phyloP scores from a whole-genome alignment of 176 grass and related monocot genomes.

The Oryza rufipogon region DNA sequence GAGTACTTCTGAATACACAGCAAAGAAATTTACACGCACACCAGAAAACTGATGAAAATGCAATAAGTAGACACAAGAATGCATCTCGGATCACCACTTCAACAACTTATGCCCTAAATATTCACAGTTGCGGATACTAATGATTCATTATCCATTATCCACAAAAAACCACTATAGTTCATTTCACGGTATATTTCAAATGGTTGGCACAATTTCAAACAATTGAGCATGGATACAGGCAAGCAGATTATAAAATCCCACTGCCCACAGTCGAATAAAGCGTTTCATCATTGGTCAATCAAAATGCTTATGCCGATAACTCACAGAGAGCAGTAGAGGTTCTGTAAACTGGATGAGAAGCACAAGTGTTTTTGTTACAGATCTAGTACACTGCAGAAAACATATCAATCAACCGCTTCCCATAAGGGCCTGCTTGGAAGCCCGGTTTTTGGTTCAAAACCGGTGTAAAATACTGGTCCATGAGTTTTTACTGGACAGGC shows the following conservation, averaged over 20 bases:
- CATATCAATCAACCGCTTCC: not conserved
- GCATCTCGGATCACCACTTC: not conserved
- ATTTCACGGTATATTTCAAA: not conserved
- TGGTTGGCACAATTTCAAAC: not conserved
- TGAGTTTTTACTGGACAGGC: no score
- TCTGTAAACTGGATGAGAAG: not conserved
- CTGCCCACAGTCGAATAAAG: not conserved
- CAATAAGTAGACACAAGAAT: constrained; percentile 13
- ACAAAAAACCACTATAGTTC: not conserved
- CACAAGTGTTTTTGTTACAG: not conserved
- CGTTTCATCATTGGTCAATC: not conserved
- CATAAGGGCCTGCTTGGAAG: no score
- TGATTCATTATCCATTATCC: not conserved
- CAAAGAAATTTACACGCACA: not conserved
- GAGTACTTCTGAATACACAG: not conserved
- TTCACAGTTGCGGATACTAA: not conserved
- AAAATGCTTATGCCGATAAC: not conserved
- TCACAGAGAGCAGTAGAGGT: not conserved
- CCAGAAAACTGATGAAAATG: not conserved
- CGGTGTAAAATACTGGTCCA: no score
- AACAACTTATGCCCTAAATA: not conserved
- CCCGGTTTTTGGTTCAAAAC: no score
- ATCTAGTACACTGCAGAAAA: constrained; percentile 6
- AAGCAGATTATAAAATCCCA: not conserved
- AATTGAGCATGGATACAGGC: not conserved